phyloP scores from a whole-genome alignment of 1,284 basidiomycete species.

The Ganoderma resinaceum region DNA sequence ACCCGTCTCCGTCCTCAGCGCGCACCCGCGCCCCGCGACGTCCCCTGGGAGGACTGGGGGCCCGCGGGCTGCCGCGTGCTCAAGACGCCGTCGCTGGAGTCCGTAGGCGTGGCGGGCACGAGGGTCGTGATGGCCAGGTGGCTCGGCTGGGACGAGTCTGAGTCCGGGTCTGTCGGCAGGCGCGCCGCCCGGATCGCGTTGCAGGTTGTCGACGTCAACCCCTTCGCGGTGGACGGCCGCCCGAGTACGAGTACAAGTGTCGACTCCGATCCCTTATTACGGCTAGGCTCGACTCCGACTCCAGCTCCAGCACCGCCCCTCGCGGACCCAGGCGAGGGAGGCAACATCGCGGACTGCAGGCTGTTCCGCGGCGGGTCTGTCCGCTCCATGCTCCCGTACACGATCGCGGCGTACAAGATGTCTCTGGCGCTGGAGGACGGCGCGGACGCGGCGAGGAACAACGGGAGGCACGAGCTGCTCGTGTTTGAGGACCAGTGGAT shows the following conservation, averaged over 20 bases:
- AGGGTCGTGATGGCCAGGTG: not conserved
- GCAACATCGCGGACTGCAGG: not conserved
- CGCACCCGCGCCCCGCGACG: too few species aligned
- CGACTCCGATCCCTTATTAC: not conserved
- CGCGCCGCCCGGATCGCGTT: not conserved
- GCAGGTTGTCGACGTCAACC: not conserved
- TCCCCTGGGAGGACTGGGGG: not conserved
- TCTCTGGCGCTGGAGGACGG: not conserved
- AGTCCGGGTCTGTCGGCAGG: too few species aligned
- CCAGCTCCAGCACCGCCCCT: not conserved
- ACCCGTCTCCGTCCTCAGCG: too few species aligned
- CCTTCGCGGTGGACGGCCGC: not conserved
- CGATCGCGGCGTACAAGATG: not conserved
- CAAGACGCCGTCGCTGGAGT: not conserved
- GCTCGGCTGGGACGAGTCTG: not conserved
- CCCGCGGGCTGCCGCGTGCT: not conserved
- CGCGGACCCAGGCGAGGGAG: not conserved
- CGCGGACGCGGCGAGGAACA: not conserved
- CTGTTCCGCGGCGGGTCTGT: not conserved
- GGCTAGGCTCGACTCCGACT: too few species aligned
- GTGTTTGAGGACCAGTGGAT: not conserved
- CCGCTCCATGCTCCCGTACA: not conserved
- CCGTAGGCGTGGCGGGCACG: not conserved
- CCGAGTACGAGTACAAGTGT: not conserved
- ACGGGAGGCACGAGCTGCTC: not conserved